phyloP scores from a whole-genome alignment of 139 green algal genomes.

The Chlorella sp. region DNA sequence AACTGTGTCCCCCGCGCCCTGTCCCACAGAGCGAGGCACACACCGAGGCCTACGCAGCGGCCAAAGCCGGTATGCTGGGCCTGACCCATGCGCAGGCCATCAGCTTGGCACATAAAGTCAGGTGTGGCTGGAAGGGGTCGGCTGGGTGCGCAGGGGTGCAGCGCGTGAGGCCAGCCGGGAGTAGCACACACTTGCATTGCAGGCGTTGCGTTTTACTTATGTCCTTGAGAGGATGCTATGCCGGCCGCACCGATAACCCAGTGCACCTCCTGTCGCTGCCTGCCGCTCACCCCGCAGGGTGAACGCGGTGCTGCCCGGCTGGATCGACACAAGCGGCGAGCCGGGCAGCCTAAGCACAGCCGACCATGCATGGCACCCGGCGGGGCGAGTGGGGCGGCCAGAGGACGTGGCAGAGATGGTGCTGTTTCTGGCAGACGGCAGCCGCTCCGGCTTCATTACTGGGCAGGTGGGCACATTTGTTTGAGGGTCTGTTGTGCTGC shows the following conservation, averaged over 20 bases:
- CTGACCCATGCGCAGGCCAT: slow-evolving; percentile 61
- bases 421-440: slow-evolving; percentile 57
- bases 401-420: slow-evolving; percentile 57
- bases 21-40: slow-evolving; percentile 58
- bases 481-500: too few species aligned
- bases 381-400: slow-evolving; percentile 55
- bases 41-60: slow-evolving; percentile 59
- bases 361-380: slow-evolving; percentile 65
- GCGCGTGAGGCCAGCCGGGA: too few species aligned
- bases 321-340: slow-evolving; percentile 58
- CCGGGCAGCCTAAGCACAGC: slow-evolving; percentile 26
- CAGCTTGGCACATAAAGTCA: slow-evolving; percentile 13
- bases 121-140: neutral
- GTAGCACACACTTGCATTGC: too few species aligned
- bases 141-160: too few species aligned
- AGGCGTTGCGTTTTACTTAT: too few species aligned
- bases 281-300: neutral
- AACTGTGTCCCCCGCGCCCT: neutral
- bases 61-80: slow-evolving; percentile 68
- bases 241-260: too few species aligned
- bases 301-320: slow-evolving; percentile 66
- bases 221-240: too few species aligned
- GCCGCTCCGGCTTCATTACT: slow-evolving; percentile 60
- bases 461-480: slow-evolving; percentile 35
- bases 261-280: neutral